Base-by-base conservation (phyloP, 805 yeast genomes). In the Starmera pachycereana region DNA sequence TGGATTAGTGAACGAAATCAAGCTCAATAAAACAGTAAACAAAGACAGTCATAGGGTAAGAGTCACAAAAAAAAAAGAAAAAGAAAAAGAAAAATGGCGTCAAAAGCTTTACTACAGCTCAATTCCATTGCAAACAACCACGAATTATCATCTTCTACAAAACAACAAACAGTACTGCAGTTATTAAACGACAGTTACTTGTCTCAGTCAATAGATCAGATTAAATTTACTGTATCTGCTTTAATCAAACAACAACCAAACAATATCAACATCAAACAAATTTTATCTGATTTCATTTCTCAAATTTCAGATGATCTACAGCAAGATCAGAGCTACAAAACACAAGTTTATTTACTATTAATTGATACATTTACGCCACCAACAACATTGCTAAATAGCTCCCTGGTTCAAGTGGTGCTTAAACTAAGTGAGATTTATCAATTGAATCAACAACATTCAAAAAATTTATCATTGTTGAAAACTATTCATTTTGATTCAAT, bases 341-440 rank as follows among this genome's bases (percentile, higher is more conserved):
- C 18, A 8, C 13, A 29, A 6, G 28, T 44, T 4, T 49, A 48
- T 19, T 44, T 44, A 13, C 29, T 38, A 1, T 14, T 49, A 8
- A 29, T 49, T 11, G 25, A 37, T 5, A 37, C 29, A 9, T 44
- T 51, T 34, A 41, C 55, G 1, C 55, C 53, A 8, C 53, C 55
- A 33, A 48, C 53, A 2, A 41, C 45, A 1, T 36, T 37, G 4
- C 42, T 45, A 27, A 39, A 40, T 12, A 29, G 37, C 1, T 46
- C 52, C 1, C 35, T 48, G 7, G 45, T 48, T 29, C 43, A 43
- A 29, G 31, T 40, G 6, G 42, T 40, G 3, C 29, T 46, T 14
- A 41, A 40, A 31, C 38, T 51, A 10, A 34, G 46, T 1, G 19
- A 39, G 2, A 38, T 51, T 3, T 42, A 46, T 29, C 53, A 51